A percentile compares a stretch with the other conserved stretches of the same genome.
phyloP scores from a whole-genome alignment of 345 rosid species.

The Alliaria petiolata region DNA sequence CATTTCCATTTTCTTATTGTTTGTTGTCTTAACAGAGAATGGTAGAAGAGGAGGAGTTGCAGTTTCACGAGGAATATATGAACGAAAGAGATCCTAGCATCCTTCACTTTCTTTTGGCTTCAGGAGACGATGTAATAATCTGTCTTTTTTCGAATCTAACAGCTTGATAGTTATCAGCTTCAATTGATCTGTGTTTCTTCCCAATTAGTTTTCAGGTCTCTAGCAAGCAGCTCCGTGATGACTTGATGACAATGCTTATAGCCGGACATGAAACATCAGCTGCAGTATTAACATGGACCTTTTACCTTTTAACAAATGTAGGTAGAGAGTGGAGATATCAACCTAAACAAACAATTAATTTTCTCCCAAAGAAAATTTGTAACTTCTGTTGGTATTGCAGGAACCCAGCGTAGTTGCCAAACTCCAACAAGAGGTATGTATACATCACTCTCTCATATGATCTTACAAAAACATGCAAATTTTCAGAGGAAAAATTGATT shows the following conservation, averaged over 20 bases:
- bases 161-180: background rate
- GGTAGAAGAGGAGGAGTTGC: slow-evolving; percentile 94
- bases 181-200: slow-evolving; percentile 6
- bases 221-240: slow-evolving; percentile 96
- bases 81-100: slow-evolving; percentile 92
- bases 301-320: slow-evolving; percentile 61
- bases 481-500: background rate
- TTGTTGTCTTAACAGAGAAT: slow-evolving; percentile 48
- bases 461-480: background rate
- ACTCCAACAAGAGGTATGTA: slow-evolving; percentile 81
- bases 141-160: background rate
- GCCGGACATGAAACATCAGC: slow-evolving; percentile 99
- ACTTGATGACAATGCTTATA: slow-evolving; percentile 97
- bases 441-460: background rate
- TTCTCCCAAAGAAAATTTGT: background rate
- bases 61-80: slow-evolving; percentile 88
- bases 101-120: slow-evolving; percentile 89
- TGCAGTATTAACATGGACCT: slow-evolving; percentile 95
- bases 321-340: slow-evolving; percentile 42
- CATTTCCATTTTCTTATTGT: background rate
- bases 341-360: too few relatives aligned
- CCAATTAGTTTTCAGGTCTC: slow-evolving; percentile 56
- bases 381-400: slow-evolving; percentile 39
- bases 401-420: slow-evolving; percentile 74
- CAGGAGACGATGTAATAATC: slow-evolving; percentile 67